Evolutionary conservation across 1,139 yeast genomes (phyloP).

Genomic region (Suhomyces bolitotheri): DNA sequence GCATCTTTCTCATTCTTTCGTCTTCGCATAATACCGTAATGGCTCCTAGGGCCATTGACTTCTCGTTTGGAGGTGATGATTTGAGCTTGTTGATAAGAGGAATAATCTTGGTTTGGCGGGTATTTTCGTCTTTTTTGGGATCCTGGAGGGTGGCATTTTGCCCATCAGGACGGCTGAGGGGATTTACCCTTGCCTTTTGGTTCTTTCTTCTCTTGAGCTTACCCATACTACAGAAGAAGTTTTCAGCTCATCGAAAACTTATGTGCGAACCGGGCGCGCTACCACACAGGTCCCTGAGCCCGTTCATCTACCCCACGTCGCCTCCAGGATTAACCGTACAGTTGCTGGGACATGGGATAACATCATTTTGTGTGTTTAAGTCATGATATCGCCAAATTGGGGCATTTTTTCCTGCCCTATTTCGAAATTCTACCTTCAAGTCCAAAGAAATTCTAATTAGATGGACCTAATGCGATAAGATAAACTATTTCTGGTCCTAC

Average conservation of each 20-base stretch:
- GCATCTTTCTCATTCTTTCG: conserved; percentile 54
- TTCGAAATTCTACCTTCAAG: too few species aligned
- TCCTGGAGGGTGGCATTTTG: conserved; percentile 22
- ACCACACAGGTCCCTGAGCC: background rate
- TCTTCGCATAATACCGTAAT: conserved; percentile 74
- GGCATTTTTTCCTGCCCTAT: too few species aligned
- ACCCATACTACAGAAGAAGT: conserved; percentile 50
- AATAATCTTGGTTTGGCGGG: conserved; percentile 57
- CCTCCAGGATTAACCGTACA: too few species aligned
- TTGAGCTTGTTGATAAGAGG: conserved; percentile 69
- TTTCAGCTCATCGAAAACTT: conserved; percentile 5
- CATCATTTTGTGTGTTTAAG: too few species aligned
- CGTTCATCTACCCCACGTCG: too few species aligned
- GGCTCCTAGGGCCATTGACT: conserved; percentile 75
- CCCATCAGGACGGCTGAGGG: conserved; percentile 30
- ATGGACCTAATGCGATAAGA: too few species aligned
- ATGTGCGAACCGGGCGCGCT: background rate
- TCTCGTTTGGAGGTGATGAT: conserved; percentile 67
- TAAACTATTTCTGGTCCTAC: too few species aligned
- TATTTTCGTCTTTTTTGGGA: conserved; percentile 44
- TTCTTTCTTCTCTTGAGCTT: conserved; percentile 72
- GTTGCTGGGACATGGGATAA: too few species aligned
- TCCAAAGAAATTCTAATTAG: too few species aligned
- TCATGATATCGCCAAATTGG: too few species aligned
- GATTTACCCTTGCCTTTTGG: conserved; percentile 55